Evolutionary conservation across 192 early-diverging fungal species (phyloP), one percentile per base, ranked within the genome.

Genomic region (Umbelopsis sp.): DNA sequence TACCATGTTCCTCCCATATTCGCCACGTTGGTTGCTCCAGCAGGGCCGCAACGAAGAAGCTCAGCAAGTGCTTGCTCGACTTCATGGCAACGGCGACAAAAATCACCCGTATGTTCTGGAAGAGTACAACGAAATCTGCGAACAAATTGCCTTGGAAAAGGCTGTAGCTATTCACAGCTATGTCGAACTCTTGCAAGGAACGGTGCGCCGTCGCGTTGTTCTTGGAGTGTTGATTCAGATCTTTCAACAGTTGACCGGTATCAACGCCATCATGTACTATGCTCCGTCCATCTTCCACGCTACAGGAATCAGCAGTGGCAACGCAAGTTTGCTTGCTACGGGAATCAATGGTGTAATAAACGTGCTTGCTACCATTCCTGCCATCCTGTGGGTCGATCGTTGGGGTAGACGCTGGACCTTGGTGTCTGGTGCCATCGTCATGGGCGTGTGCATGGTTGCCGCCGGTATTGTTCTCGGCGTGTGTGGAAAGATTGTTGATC

Each of bases 211-310:
- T 8, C 88, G 93, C 44, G 72, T 91, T n/a, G 58, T 89, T 20
- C 73, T 91, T 16, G 92, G 91, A 27, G 72, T 92, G 15, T 50
- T 84, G 11, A 82, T 96, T 47, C 91, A 91, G 70, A 77, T 87
- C 20, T 89, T 93, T 73, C 92, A 94, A 74, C 94, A 96, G 76
- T 82, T 90, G 30, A 95, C 92, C 13, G 95, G 94, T 66, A 90
- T 94, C 72, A 97, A 95, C 79, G 85, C 89, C 49, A 87, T 93
- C 50, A 86, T 96, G 85, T 95, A 95, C 87, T 82, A 78, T 82
- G 78, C 78, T 48, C 78, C 78, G 12, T 58, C 41, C 22, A 80
- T 80, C 45, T 80, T 88, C 64, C 49, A 81, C 23, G 71, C 70
- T 44, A 72, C 79, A 20, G 80, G 80, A 64, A 47, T 81, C 49